Conservation (phyloP, 306 rosid species). For the Datisca glomerata region DNA sequence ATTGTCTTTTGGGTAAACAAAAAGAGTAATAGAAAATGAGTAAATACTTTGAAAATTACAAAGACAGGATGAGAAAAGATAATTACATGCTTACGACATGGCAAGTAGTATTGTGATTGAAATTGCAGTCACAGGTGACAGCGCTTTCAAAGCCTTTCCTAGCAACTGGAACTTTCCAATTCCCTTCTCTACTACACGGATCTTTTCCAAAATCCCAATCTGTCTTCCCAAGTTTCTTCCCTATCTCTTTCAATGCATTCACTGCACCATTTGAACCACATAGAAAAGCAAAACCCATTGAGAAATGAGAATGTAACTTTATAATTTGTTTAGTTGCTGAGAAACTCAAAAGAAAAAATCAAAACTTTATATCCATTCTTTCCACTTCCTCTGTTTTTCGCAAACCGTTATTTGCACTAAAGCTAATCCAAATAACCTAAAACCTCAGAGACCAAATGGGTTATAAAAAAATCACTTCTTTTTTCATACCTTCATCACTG, state of each 20-base stretch:
- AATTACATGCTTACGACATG: conserved; percentile 70
- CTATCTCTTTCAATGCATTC: conserved; percentile 58
- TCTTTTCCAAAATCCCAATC: conserved; percentile 76
- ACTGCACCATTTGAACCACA: conserved; percentile 27
- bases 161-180: conserved; percentile 31
- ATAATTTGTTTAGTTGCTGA: no score
- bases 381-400: no score
- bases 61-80: no score
- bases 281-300: no score
- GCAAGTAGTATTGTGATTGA: conserved; percentile 57
- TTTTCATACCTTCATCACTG: conserved; percentile 22
- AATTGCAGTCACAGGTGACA: conserved; percentile 53
- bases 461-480: not conserved
- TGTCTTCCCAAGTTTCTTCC: conserved; percentile 62
- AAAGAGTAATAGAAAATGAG: no score
- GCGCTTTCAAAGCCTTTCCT: conserved; percentile 43
- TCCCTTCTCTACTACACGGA: conserved; percentile 67
- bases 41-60: no score
- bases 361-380: no score
- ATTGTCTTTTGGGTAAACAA: no score
- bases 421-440: no score
- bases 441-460: not conserved
- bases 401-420: no score
- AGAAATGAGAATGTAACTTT: not conserved
- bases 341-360: no score